Base-by-base conservation (phyloP, 257 asterid species). In the Nicotiana attenuata region DNA sequence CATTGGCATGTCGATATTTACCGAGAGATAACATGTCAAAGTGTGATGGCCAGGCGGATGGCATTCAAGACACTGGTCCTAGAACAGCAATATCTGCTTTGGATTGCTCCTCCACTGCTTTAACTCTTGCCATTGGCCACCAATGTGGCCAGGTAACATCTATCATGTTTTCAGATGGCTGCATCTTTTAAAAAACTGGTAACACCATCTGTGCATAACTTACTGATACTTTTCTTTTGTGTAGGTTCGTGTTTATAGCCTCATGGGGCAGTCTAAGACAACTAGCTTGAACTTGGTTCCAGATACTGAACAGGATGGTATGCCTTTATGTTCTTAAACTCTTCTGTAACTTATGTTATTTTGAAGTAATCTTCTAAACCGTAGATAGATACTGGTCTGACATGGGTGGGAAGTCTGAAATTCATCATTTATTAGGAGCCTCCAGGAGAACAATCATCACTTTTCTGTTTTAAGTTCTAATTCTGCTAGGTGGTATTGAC, bases 81-180 rank as follows among this genome's bases (percentile, higher is more conserved):
- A 87, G 80, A 85, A 85, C 93, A 63, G 84, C 97, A 67, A 82
- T 92, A 80, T 88, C 98, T 61, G 91, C 99, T 38, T 69, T 96
- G 86, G 97, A 91, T 77, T 90, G 92, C 78, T 92, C 88, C 85
- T 84, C 90, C 81, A 81, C 85, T 63, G 86, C 85, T 90, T 90
- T 87, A 82, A 86, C 89, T 84, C 85, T 96, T 87, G 97, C 98
- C 81, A 66, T 91, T 87, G 99, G 99, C 83, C 93, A 94, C 65
- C 94, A 92, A 86, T 80, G 75, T 88, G 99, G 99, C 85, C 85
- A 81, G 90, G 99, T 96, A 93, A 89, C 93, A 84, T 76, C 78
- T 17, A 20, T 52, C 77, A 80, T 53, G 65, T 45, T 65, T 65
- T 35, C 50, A 50, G 69, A 47, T 35, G n/a, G 6, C 47, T 63